Base-by-base conservation (phyloP, 768 basidiomycete species). In the Podaxis sp. region DNA sequence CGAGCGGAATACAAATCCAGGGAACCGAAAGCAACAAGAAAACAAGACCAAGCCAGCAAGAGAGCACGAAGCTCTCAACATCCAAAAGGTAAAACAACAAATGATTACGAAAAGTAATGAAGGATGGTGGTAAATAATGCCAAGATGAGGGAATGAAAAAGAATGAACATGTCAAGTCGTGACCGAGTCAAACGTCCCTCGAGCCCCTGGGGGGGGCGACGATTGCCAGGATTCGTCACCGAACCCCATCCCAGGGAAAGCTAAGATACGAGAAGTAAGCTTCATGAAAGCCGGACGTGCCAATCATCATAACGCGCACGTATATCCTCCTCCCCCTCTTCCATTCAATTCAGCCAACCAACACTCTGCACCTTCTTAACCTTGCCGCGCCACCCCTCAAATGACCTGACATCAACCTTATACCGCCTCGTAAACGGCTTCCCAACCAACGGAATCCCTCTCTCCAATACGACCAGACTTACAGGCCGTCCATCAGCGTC, bases 361-460 rank as follows among this genome's bases (percentile, higher is more conserved):
- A 56, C 46, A 49, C 48, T 40, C 19, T 52, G 44, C 33, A 51
- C 54, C 54, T 49, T 63, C 38, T 38, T 56, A 12, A 63, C 61
- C 22, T 51, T 63, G 0, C 48, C 61, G 15, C 48, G 33, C 61
- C 61, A 63, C 24, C 54, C 54, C 36, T 56, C 55, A 22, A 48
- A 49, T 11, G 48, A 15, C 33, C 39, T 39, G 2, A 63, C 17
- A 39, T 63, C 54, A n/a, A 63, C 44, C 54, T 57, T 63, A 57
- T 67, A 80, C 64, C 70, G 67, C 61, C 76, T 71, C 59, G 74
- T 67, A 62, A 81, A 83, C 26, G 80, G 72, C 1, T 68, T 65
- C 9, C 81, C 81, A 6, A 81, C 64, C 12, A 79, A 54, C 7
- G 76, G 77, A 19, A 83, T 77, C 26, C 82, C 80, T 42, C 76